phyloP scores from a whole-genome alignment of 2,329 filamentous ascomycete species.

The Fusarium domesticum region DNA sequence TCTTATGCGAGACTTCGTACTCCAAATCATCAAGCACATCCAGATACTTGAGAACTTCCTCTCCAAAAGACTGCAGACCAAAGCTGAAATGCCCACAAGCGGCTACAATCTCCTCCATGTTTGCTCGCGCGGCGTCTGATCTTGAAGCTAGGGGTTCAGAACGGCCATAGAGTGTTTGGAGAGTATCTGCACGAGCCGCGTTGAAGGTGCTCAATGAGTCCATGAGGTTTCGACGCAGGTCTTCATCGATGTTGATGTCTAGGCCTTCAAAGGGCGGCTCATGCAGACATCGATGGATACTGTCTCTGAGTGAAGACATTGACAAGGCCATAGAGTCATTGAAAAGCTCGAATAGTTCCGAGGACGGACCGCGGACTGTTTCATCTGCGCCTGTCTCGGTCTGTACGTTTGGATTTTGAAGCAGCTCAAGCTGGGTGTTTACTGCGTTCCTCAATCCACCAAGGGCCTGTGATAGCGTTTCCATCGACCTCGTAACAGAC shows the following conservation, averaged over 20 bases:
- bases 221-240: constrained; percentile 83
- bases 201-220: constrained; percentile 83
- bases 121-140: constrained; percentile 65
- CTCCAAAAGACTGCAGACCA: constrained; percentile 82
- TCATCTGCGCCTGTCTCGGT: rapidly evolving
- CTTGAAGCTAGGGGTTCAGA: constrained; percentile 60
- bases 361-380: not conserved
- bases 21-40: constrained; percentile 83
- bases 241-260: constrained; percentile 59
- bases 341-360: constrained; percentile 19
- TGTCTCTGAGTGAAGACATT: constrained; percentile 13
- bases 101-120: constrained; percentile 90
- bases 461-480: constrained; percentile 81
- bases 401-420: constrained; percentile 44
- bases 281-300: constrained; percentile 11
- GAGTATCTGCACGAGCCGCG: constrained; percentile 82
- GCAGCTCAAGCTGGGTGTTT: constrained; percentile 79
- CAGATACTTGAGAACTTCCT: constrained; percentile 80
- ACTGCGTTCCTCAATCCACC: constrained; percentile 88
- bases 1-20: constrained; percentile 59
- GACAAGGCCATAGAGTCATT: constrained; percentile 15
- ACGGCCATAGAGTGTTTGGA: constrained; percentile 74
- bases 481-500: constrained; percentile 77
- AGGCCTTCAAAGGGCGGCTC: constrained; percentile 35
- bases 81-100: constrained; percentile 96